These are phyloP conservation scores for Colletotrichum higginsianum DNA, from an alignment of 2,329 filamentous ascomycete genomes.

Conservation along the genomic window DNA sequence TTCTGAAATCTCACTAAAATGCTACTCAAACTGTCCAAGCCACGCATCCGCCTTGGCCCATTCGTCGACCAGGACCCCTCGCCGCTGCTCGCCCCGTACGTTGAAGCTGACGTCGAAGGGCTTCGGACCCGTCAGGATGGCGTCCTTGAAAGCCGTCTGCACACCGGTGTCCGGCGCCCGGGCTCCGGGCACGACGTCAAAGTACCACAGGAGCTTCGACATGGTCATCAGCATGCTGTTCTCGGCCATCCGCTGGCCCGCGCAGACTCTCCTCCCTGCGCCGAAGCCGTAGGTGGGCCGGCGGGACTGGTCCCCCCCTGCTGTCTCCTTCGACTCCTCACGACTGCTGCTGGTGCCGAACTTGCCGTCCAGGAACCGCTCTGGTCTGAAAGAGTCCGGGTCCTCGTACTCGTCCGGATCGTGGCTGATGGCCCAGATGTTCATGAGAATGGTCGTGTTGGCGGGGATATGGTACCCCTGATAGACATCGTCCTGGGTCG, in stretches of 20 bases:
- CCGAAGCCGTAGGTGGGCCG: constrained; percentile 59
- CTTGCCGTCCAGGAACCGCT: constrained; percentile 44
- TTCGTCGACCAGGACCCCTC: not conserved
- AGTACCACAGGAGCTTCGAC: constrained; percentile 64
- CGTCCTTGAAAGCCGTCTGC: constrained; percentile 21
- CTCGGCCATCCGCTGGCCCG: constrained; percentile 64
- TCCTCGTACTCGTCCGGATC: constrained; percentile 45
- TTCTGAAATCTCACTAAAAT: not conserved
- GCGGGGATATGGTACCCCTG: constrained; percentile 64
- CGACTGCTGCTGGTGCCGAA: not conserved
- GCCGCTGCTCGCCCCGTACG: not conserved
- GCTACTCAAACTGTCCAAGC: constrained; percentile 13
- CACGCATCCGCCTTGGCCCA: constrained; percentile 17
- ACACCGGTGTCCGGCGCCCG: constrained; percentile 1
- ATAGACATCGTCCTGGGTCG: constrained; percentile 63
- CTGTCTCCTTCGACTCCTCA: not conserved
- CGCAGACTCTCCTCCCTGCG: constrained; percentile 62
- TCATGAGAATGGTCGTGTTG: constrained; percentile 59
- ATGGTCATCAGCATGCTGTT: constrained; percentile 57
- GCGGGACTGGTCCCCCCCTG: constrained; percentile 23
- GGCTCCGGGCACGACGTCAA: constrained; percentile 52
- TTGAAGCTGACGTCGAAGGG: constrained; percentile 8
- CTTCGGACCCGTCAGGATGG: constrained; percentile 16
- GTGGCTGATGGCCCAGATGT: constrained; percentile 51
- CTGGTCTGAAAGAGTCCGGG: constrained; percentile 48